Conservation (phyloP, 331 rosid genomes). For the Telfairia occidentalis region DNA sequence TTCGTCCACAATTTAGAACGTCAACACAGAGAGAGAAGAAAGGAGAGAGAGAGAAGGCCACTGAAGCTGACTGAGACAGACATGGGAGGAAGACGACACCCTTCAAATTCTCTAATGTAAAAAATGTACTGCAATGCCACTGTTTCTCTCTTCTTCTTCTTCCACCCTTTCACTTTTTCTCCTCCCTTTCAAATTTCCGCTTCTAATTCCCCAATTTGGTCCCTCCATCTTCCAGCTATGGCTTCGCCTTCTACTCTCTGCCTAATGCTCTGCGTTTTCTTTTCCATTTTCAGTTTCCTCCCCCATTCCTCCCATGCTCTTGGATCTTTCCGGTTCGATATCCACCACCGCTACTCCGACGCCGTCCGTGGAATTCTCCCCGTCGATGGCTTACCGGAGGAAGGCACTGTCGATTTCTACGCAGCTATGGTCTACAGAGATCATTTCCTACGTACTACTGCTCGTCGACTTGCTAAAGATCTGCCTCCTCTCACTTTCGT, state of each 20-base stretch:
- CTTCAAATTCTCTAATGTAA: background rate
- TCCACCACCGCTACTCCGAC: conserved; percentile 64
- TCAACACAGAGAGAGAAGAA: background rate
- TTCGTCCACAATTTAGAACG: background rate
- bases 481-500: conserved; percentile 40
- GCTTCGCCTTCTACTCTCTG: background rate
- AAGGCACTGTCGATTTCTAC: conserved; percentile 53
- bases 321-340: conserved; percentile 36
- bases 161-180: background rate
- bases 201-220: background rate
- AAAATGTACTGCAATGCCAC: background rate
- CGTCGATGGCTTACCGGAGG: conserved; percentile 31
- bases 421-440: conserved; percentile 56
- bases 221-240: background rate
- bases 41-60: too few relatives aligned
- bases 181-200: background rate
- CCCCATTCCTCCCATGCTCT: background rate
- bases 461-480: conserved; percentile 43
- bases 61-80: background rate
- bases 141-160: background rate
- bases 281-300: background rate
- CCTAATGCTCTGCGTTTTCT: background rate
- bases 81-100: background rate
- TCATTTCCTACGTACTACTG: conserved; percentile 31
- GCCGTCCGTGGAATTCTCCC: conserved; percentile 59